Base-by-base conservation (phyloP, 495 filamentous ascomycete species). In the Hypoxylon perforatum region DNA sequence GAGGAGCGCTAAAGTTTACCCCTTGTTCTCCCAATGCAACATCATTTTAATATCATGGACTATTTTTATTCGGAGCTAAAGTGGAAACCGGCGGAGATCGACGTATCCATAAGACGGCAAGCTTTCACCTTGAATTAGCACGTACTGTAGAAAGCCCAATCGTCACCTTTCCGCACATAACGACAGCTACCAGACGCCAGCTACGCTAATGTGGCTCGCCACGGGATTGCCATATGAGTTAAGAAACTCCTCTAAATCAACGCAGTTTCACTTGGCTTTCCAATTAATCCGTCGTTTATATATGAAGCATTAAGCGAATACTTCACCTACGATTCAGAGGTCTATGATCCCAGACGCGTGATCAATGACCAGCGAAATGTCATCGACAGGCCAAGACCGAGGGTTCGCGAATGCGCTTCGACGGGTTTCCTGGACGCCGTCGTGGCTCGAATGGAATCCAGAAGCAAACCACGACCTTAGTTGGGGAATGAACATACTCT, bases 401-500 rank as follows among this genome's bases (percentile, higher is more conserved):
- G 38, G 42, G 19, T 2, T 28, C 25, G 3, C 35, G 28, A 14
- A 17, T 22, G 41, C 19, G 1, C 22, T 68, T 15, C 11, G 57
- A 1, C 53, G 44, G 35, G 2, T 67, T 17, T 21, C n/a, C 8
- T 90, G 82, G 79, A 84, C 81, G 8, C 88, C 88, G 0, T 73
- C 77, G 23, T 71, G 78, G 57, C 81, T 86, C 51, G 82, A 85
- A 56, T 90, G 86, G 79, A 77, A 89, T 64, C 81, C 83, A 3
- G 75, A 81, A 11, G 67, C 77, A 17, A 85, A 87, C 10, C 83
- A 84, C 11, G 76, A 82, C 28, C 88, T 91, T 67, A 88, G 79
- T 25, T 76, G 88, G 71, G 69, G 72, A 2, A 69, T 90, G 73
- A 89, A 88, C 57, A 68, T 89, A 33, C 77, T 90, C 8, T 91